Evolutionary conservation across 1,284 basidiomycete species (phyloP).

Genomic region (Inonotus hispidus): DNA sequence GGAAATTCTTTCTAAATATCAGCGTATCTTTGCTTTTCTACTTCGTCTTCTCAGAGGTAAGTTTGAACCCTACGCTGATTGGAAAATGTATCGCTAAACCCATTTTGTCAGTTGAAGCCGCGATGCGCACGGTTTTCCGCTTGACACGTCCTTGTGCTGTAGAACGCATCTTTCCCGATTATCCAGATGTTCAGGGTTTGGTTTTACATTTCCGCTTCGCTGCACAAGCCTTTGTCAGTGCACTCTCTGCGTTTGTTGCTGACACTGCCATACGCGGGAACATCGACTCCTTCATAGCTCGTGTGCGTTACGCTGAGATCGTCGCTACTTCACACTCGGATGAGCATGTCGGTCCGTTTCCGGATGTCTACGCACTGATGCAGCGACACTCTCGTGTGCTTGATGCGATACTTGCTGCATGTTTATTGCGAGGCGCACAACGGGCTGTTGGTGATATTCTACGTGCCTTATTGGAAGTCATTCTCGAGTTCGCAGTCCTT

Average conservation of each 20-base stretch:
- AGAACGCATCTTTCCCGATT: slow-evolving; percentile 53
- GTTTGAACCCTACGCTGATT: slow-evolving; percentile 18
- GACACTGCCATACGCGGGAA: slow-evolving; percentile 74
- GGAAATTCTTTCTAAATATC: slow-evolving; percentile 75
- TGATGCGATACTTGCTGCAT: slow-evolving; percentile 73
- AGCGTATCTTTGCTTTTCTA: slow-evolving; percentile 73
- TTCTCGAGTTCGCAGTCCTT: slow-evolving; percentile 67
- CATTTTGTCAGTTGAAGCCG: slow-evolving; percentile 57
- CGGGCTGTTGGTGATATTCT: slow-evolving; percentile 62
- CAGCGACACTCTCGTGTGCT: slow-evolving; percentile 64
- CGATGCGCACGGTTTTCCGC: slow-evolving; percentile 60
- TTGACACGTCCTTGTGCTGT: slow-evolving; percentile 40
- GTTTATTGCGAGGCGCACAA: slow-evolving; percentile 71
- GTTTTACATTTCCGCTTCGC: slow-evolving; percentile 68
- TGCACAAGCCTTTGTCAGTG: slow-evolving; percentile 62
- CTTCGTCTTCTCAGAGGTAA: slow-evolving; percentile 71
- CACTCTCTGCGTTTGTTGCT: slow-evolving; percentile 64
- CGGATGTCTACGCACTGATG: slow-evolving; percentile 74
- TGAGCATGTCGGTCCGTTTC: slow-evolving; percentile 35
- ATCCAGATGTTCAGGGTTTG: slow-evolving; percentile 44
- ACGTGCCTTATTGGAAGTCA: slow-evolving; percentile 56
- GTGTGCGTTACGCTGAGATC: slow-evolving; percentile 22
- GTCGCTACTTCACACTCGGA: slow-evolving; percentile 19
- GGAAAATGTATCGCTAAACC: neutral
- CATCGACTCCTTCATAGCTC: slow-evolving; percentile 61